A percentile compares a stretch with the other conserved stretches of the same genome.
These are phyloP conservation scores for Stipa capillata DNA, from an alignment of 176 grass and related monocot genomes.

Conservation along the genomic window DNA sequence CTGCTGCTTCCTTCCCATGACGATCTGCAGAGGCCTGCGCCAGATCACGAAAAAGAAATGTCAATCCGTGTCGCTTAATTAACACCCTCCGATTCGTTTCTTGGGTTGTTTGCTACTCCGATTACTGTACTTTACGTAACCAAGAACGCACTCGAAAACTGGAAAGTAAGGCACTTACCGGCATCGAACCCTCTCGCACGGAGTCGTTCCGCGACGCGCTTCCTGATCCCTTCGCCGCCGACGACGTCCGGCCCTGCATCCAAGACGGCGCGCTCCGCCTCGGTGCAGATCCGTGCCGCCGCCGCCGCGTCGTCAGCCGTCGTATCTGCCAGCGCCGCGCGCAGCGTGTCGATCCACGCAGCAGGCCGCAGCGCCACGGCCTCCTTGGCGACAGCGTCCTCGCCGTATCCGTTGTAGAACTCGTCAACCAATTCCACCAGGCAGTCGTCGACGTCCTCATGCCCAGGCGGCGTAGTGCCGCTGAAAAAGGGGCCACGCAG, in stretches of 20 bases:
- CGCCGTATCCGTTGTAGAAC: conserved; percentile 56
- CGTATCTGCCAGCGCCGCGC: conserved; percentile 24
- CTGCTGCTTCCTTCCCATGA: conserved; percentile 39
- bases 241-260: not conserved
- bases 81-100: not conserved
- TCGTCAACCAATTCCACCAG: conserved; percentile 58
- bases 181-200: conserved; percentile 46
- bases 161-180: conserved; percentile 15
- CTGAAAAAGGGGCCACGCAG: conserved; percentile 23
- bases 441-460: conserved; percentile 27
- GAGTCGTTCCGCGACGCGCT: conserved; percentile 33
- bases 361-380: not conserved
- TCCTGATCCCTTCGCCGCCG: conserved; percentile 15
- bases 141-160: not conserved
- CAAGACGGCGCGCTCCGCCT: conserved; percentile 44
- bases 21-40: conserved; percentile 63
- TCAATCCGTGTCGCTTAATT: not conserved
- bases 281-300: conserved; percentile 30
- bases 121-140: not conserved
- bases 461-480: not conserved
- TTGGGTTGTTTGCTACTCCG: not conserved
- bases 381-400: not conserved
- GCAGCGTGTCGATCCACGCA: conserved; percentile 24
- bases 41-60: not conserved
- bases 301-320: conserved; percentile 31